Evolutionary conservation across 2,329 filamentous ascomycete genomes (phyloP), one percentile per base, ranked within the genome.

Genomic region (Penicillium sp.): DNA sequence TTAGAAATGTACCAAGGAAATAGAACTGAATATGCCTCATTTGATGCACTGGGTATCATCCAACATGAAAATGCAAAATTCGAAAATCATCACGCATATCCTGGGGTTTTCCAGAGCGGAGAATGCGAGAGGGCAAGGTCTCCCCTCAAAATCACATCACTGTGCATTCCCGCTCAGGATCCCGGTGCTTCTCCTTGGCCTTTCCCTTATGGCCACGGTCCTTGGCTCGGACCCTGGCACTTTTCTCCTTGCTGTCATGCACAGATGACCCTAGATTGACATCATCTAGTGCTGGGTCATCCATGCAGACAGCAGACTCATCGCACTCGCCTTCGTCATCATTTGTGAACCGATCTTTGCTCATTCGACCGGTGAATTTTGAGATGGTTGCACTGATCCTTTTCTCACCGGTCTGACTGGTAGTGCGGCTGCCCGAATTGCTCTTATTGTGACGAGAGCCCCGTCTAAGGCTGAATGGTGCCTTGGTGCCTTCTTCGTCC

Each of bases 141-240:
- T 15, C 28, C 31, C 32, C 37, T 11, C 6, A 27, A 16, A 20
- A 30, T 42, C 39, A 49, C 39, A 49, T 49, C 41, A 47, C 20
- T 12, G 25, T 12, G 50, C 68, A 71, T 45, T 71, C 68, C 32
- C 68, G 57, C 28, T 71, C 68, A 6, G 62, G 57, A 26, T 57
- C 60, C 29, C 47, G 53, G 32, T 48, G 55, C 50, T 59, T 67
- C 39, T 67, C 62, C 32, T 55, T 54, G 14, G 39, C 39, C 37
- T 60, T 62, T 5, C 52, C 55, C 32, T 53, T 58, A 12, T 33
- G 26, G 16, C 41, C 49, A 1, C 35, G 39, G 18, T 56, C 51
- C 15, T 49, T 57, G 10, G 38, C 47, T 26, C 48, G 50, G 15
- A 35, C 50, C 15, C 50, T 44, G 20, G 43, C 43, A 6, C 43